These are phyloP conservation scores for Nigrospora oryzae DNA, from an alignment of 2,329 filamentous ascomycete genomes.

Conservation along the genomic window DNA sequence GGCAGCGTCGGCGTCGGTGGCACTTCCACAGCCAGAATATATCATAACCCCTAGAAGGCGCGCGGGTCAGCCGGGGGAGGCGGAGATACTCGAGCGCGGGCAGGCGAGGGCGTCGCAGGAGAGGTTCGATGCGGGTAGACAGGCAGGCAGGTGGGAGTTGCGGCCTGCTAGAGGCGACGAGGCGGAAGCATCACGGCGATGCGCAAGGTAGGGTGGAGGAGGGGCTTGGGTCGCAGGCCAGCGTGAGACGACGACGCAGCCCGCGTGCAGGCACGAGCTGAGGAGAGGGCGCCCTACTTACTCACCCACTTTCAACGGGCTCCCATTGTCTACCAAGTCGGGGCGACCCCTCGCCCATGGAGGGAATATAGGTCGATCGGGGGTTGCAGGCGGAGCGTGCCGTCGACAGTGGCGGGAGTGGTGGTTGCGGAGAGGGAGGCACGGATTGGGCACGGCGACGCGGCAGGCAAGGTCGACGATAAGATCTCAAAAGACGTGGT, in stretches of 20 bases:
- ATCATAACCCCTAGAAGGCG: no score
- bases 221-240: not conserved
- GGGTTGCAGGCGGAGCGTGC: no score
- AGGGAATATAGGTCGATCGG: slow-evolving; percentile 3
- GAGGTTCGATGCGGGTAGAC: no score
- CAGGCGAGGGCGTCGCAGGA: no score
- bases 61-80: no score
- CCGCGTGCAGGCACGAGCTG: not conserved
- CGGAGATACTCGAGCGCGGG: no score
- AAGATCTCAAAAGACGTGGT: slow-evolving; percentile 2
- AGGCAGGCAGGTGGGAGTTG: no score
- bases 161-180: no score
- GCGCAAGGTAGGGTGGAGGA: not conserved
- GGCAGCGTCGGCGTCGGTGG: no score
- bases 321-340: slow-evolving; percentile 18
- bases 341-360: slow-evolving; percentile 18
- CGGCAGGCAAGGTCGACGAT: slow-evolving; percentile 6
- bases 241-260: not conserved
- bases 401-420: not conserved
- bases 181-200: no score
- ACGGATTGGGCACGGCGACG: not conserved
- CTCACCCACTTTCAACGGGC: slow-evolving; percentile 17
- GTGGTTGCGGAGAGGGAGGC: slow-evolving; percentile 1
- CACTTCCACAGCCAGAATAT: no score
- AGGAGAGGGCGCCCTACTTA: slow-evolving; percentile 7